A percentile compares a stretch with the other conserved stretches of the same genome.
These are phyloP conservation scores for Colletotrichum cuscutae DNA, from an alignment of 2,329 filamentous ascomycete genomes.

Conservation along the genomic window DNA sequence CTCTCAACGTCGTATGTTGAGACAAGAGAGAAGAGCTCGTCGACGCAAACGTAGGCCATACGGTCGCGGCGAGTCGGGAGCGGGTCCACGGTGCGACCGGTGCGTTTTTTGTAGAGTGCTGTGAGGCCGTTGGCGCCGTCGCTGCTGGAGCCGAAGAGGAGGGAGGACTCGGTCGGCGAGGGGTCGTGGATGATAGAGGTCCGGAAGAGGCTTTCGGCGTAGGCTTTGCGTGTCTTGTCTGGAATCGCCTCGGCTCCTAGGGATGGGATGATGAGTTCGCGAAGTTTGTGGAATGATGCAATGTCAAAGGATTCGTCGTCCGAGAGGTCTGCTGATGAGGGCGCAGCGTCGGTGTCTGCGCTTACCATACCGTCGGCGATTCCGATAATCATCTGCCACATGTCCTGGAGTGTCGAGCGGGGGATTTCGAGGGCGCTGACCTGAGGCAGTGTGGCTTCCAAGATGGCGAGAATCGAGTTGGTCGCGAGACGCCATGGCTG, in stretches of 20 bases:
- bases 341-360: constrained; percentile 66
- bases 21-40: constrained; percentile 80
- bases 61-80: constrained; percentile 71
- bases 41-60: constrained; percentile 84
- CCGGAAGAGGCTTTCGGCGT: constrained; percentile 80
- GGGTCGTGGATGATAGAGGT: constrained; percentile 83
- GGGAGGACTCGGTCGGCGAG: constrained; percentile 59
- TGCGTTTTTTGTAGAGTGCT: constrained; percentile 71
- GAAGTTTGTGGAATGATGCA: constrained; percentile 74
- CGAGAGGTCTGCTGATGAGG: constrained; percentile 59
- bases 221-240: constrained; percentile 74
- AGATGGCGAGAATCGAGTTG: constrained; percentile 73
- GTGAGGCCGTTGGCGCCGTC: constrained; percentile 61
- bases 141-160: constrained; percentile 62
- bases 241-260: constrained; percentile 75
- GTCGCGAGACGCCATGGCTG: constrained; percentile 86
- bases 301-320: constrained; percentile 88
- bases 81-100: constrained; percentile 78
- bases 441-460: constrained; percentile 73
- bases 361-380: constrained; percentile 76
- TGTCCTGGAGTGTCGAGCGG: constrained; percentile 58
- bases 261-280: constrained; percentile 77
- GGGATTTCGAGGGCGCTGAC: constrained; percentile 61
- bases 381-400: constrained; percentile 77
- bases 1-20: constrained; percentile 56